Conservation (phyloP, 75 land plant species). For the Picea sitchensis region DNA sequence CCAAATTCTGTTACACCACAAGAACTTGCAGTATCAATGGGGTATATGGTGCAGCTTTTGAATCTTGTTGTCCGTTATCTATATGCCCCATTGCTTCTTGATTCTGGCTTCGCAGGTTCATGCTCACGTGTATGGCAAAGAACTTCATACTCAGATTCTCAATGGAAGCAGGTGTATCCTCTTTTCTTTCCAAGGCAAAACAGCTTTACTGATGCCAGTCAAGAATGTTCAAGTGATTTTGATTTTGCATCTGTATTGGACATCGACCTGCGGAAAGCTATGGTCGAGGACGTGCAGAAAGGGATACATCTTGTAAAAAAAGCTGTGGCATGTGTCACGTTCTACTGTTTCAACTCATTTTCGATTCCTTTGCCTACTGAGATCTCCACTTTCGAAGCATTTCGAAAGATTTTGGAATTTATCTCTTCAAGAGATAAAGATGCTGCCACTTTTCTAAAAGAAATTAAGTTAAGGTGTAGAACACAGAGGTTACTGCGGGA, state of each 20-base stretch:
- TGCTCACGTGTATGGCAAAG: constrained; percentile 89
- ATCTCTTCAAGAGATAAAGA: constrained; percentile 59
- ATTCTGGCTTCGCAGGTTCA: constrained; percentile 89
- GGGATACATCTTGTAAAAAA: constrained; percentile 80
- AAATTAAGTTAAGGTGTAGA: constrained; percentile 47
- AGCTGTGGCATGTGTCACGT: constrained; percentile 83
- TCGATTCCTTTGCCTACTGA: constrained; percentile 46
- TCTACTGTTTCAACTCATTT: constrained; percentile 62
- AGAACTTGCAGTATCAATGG: too few species aligned
- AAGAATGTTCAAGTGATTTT: too few species aligned
- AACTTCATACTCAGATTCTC: constrained; percentile 30
- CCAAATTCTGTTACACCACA: too few species aligned
- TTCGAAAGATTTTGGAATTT: constrained; percentile 55
- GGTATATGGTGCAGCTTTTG: constrained; percentile 87
- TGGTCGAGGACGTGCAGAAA: constrained; percentile 57
- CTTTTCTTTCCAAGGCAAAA: too few species aligned
- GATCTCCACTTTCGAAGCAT: constrained; percentile 52
- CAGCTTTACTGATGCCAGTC: too few species aligned
- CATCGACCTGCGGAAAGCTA: too few species aligned
- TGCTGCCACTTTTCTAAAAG: constrained; percentile 41
- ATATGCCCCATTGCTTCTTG: constrained; percentile 74
- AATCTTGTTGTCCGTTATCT: constrained; percentile 58
- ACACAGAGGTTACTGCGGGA: too few species aligned
- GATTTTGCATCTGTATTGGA: too few species aligned
- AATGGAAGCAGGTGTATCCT: too few species aligned